Evolutionary conservation across 495 filamentous ascomycete species (phyloP).

Genomic region (Xylaria intraflava): DNA sequence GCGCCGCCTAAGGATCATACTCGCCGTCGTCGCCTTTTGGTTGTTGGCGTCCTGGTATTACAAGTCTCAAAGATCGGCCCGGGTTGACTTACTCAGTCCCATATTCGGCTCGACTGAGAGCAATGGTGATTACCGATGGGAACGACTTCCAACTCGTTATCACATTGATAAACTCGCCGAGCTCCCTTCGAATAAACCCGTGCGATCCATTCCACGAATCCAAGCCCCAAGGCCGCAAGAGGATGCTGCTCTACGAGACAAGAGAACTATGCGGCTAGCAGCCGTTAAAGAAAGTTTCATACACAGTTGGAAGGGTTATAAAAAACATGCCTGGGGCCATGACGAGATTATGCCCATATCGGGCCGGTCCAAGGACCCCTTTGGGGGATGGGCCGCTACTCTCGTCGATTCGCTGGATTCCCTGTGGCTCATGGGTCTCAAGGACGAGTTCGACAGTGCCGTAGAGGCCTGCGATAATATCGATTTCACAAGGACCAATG

Average conservation of each 20-base stretch:
- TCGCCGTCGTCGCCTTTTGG: constrained; percentile 25
- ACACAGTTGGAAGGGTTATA: constrained; percentile 72
- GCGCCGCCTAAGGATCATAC: constrained; percentile 22
- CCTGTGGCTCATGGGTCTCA: constrained; percentile 81
- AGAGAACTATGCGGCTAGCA: constrained; percentile 42
- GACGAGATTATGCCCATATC: constrained; percentile 68
- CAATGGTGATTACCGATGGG: constrained; percentile 12
- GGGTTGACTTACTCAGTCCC: constrained; percentile 7
- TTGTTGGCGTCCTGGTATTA: constrained; percentile 25
- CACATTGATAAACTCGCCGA: constrained; percentile 55
- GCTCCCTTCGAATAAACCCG: constrained; percentile 62
- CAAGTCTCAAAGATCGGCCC: constrained; percentile 16
- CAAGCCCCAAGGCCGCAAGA: constrained; percentile 46
- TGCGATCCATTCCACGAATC: constrained; percentile 58
- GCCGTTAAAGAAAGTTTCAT: constrained; percentile 61
- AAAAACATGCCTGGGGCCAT: constrained; percentile 63
- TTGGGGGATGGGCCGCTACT: constrained; percentile 82
- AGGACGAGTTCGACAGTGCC: constrained; percentile 71
- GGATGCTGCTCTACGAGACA: constrained; percentile 19
- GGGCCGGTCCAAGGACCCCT: constrained; percentile 53
- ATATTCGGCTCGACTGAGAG: constrained; percentile 4
- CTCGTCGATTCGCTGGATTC: constrained; percentile 78
- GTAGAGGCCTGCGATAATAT: constrained; percentile 61
- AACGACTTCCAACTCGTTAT: constrained; percentile 31
- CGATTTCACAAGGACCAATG: constrained; percentile 64